phyloP scores from a whole-genome alignment of 2,329 filamentous ascomycete genomes.

The Aureobasidium leucospermi region DNA sequence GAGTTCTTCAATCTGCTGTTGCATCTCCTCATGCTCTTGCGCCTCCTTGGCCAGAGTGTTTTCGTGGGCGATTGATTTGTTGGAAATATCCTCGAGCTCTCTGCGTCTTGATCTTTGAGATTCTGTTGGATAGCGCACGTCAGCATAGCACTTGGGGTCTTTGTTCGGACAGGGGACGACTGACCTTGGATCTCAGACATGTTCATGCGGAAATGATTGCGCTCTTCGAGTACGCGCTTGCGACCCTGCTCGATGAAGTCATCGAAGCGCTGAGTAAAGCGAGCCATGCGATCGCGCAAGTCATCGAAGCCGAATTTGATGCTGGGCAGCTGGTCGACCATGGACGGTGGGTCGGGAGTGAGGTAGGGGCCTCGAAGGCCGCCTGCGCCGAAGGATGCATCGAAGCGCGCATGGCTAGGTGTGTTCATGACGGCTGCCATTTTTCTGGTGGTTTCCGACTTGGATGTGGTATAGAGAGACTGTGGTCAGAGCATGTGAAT shows the following conservation, averaged over 20 bases:
- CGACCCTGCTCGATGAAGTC: conserved; percentile 87
- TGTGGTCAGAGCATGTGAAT: too few species aligned
- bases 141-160: background rate
- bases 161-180: conserved; percentile 17
- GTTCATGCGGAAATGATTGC: conserved; percentile 88
- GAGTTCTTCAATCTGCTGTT: conserved; percentile 50
- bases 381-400: conserved; percentile 61
- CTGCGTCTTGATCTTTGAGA: conserved; percentile 84
- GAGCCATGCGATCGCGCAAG: conserved; percentile 86
- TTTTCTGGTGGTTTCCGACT: background rate
- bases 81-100: conserved; percentile 74
- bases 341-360: conserved; percentile 44
- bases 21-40: conserved; percentile 62
- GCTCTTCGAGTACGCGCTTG: conserved; percentile 83
- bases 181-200: conserved; percentile 83
- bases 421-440: conserved; percentile 27
- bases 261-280: conserved; percentile 86
- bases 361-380: conserved; percentile 38
- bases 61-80: conserved; percentile 63
- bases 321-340: conserved; percentile 72
- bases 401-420: conserved; percentile 50
- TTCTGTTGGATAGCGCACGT: conserved; percentile 48
- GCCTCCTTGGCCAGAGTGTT: conserved; percentile 70
- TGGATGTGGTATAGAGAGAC: background rate
- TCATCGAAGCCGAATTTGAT: conserved; percentile 97